A percentile compares a stretch with the other conserved stretches of the same genome.
Evolutionary conservation across 768 basidiomycete genomes (phyloP).

Genomic region (Goffeauzyma gilvescens): DNA sequence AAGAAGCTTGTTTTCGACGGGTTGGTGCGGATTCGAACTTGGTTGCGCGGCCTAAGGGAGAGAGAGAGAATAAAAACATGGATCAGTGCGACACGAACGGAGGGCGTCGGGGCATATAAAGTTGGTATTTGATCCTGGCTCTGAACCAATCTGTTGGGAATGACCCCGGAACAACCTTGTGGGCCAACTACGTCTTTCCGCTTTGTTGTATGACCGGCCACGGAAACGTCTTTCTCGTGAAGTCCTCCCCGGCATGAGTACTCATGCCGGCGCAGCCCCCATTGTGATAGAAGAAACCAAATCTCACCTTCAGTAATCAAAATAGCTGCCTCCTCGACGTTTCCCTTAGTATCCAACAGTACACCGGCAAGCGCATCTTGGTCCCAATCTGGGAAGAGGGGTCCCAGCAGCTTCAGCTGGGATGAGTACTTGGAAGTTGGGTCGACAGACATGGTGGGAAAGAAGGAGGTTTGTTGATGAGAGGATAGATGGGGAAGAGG

Average conservation of each 20-base stretch:
- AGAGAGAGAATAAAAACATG: neutral
- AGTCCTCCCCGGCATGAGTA: too few species aligned
- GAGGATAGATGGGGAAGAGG: neutral
- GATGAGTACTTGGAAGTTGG: conserved; percentile 24
- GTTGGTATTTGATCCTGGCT: too few species aligned
- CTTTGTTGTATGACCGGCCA: too few species aligned
- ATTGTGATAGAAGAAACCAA: too few species aligned
- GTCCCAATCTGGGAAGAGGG: conserved; percentile 33
- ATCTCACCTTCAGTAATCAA: conserved; percentile 30
- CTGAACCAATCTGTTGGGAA: too few species aligned
- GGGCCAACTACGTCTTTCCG: too few species aligned
- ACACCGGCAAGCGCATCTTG: conserved; percentile 28
- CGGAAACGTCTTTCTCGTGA: too few species aligned
- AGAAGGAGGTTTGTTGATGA: neutral
- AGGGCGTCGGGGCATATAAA: neutral
- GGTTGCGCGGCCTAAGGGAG: conserved; percentile 25
- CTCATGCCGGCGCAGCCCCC: too few species aligned
- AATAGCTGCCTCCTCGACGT: conserved; percentile 30
- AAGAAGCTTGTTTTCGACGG: too few species aligned
- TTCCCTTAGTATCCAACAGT: conserved; percentile 30
- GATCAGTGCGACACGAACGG: neutral
- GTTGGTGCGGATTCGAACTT: conserved; percentile 29
- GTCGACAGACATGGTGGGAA: conserved; percentile 8
- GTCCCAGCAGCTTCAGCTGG: conserved; percentile 24
- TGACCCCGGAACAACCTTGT: too few species aligned